These are phyloP conservation scores for Cylindrodendrum hubeiense DNA, from an alignment of 2,329 filamentous ascomycete genomes.

Conservation along the genomic window DNA sequence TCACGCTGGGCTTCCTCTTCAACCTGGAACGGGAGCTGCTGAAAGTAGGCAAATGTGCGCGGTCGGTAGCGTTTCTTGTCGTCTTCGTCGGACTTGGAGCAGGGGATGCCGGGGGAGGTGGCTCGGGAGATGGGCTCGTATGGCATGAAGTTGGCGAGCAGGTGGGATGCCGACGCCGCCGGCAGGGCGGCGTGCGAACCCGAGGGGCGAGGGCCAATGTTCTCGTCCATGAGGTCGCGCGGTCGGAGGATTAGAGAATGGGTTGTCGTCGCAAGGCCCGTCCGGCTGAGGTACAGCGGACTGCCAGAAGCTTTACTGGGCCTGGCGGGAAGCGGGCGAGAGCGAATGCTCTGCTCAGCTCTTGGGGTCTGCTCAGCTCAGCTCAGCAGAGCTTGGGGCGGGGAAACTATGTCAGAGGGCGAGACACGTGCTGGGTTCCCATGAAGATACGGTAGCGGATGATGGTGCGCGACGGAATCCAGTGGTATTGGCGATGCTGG, in stretches of 20 bases:
- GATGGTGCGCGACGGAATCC: not conserved
- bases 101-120: slow-evolving; percentile 81
- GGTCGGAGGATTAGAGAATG: slow-evolving; percentile 4
- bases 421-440: slow-evolving; percentile 29
- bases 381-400: slow-evolving; percentile 25
- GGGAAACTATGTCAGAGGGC: slow-evolving; percentile 33
- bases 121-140: slow-evolving; percentile 84
- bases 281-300: slow-evolving; percentile 21
- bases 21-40: slow-evolving; percentile 88
- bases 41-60: slow-evolving; percentile 93
- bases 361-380: slow-evolving; percentile 40
- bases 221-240: slow-evolving; percentile 53
- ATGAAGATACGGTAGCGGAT: slow-evolving; percentile 26
- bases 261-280: slow-evolving; percentile 26
- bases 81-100: slow-evolving; percentile 61
- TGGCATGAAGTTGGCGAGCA: slow-evolving; percentile 55
- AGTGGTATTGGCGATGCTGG: not conserved
- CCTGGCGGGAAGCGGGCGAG: slow-evolving; percentile 30
- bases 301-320: slow-evolving; percentile 30
- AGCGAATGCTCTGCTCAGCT: slow-evolving; percentile 19
- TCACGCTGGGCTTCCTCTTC: slow-evolving; percentile 85
- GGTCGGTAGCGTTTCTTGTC: slow-evolving; percentile 79
- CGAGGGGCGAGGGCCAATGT: slow-evolving; percentile 50
- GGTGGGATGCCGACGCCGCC: slow-evolving; percentile 48
- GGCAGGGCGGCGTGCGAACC: slow-evolving; percentile 47